Percentiles rank a stretch among this genome's conserved stretches.
These are phyloP conservation scores for Phtheirospermum japonicum DNA, from an alignment of 257 asterid genomes.

Conservation along the genomic window DNA sequence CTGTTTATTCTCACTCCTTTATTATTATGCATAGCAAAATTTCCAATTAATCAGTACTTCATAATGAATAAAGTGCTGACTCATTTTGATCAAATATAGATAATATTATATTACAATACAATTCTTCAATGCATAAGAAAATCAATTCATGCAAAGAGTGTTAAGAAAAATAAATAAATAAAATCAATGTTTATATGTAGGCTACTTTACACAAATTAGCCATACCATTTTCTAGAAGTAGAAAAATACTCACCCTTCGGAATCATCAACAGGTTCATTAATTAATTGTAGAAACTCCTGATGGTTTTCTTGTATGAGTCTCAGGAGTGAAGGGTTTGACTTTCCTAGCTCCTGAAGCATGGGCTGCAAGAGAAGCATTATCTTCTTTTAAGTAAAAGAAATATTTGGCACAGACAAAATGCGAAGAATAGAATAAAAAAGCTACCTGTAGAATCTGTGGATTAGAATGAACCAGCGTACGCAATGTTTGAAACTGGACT, in stretches of 20 bases:
- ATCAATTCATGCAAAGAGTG: no score
- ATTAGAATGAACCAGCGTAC: constrained; percentile 81
- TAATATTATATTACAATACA: no score
- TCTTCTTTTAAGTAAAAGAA: constrained; percentile 16
- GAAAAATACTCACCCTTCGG: constrained; percentile 54
- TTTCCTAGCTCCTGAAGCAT: constrained; percentile 89
- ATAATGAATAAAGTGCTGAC: no score
- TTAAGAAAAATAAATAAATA: background rate
- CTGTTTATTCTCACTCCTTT: no score
- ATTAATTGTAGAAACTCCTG: constrained; percentile 77
- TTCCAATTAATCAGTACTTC: no score
- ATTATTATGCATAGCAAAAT: no score
- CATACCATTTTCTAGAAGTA: background rate
- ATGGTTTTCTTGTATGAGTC: constrained; percentile 68
- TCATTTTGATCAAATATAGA: no score
- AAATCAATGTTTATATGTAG: background rate
- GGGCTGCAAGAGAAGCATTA: constrained; percentile 42
- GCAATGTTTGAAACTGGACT: constrained; percentile 82
- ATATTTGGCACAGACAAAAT: no score
- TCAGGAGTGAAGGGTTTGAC: constrained; percentile 66
- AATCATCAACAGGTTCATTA: constrained; percentile 66
- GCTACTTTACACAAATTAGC: no score
- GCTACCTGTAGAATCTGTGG: constrained; percentile 89
- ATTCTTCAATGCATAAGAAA: no score
- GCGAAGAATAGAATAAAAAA: background rate